These are phyloP conservation scores for Hortiboletus flavorubellus DNA, from an alignment of 768 basidiomycete genomes.

Conservation along the genomic window DNA sequence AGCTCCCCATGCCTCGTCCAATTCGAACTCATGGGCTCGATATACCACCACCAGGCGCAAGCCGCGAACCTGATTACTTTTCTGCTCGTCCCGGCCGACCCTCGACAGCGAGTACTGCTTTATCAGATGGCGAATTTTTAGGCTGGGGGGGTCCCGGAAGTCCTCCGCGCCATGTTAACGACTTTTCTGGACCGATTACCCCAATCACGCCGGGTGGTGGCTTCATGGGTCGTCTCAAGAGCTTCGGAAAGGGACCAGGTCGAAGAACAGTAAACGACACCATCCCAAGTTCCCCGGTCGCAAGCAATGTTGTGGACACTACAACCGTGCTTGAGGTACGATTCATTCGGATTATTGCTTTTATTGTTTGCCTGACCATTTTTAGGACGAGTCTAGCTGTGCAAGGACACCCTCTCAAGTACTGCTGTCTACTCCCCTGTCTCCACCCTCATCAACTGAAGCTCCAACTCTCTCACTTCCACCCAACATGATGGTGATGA, in stretches of 20 bases:
- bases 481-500: conserved; percentile 58
- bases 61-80: conserved; percentile 52
- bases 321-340: conserved; percentile 26
- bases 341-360: neutral
- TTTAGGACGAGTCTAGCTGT: conserved; percentile 27
- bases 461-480: conserved; percentile 65
- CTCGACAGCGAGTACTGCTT: conserved; percentile 39
- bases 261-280: conserved; percentile 25
- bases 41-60: conserved; percentile 24
- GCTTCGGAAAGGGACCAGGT: conserved; percentile 60
- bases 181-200: conserved; percentile 37
- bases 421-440: conserved; percentile 52
- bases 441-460: conserved; percentile 68
- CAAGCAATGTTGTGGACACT: conserved; percentile 14
- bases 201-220: conserved; percentile 52
- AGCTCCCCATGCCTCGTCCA: conserved; percentile 30
- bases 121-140: conserved; percentile 51
- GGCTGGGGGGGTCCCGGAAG: conserved; percentile 39
- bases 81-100: conserved; percentile 42
- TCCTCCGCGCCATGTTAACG: conserved; percentile 29
- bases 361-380: neutral
- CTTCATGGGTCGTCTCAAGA: conserved; percentile 79
- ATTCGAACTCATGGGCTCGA: conserved; percentile 48
- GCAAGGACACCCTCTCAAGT: conserved; percentile 51
- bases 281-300: conserved; percentile 26